These are phyloP conservation scores for Aechmea fasciata DNA, from an alignment of 176 grass and related monocot species.

Conservation along the genomic window DNA sequence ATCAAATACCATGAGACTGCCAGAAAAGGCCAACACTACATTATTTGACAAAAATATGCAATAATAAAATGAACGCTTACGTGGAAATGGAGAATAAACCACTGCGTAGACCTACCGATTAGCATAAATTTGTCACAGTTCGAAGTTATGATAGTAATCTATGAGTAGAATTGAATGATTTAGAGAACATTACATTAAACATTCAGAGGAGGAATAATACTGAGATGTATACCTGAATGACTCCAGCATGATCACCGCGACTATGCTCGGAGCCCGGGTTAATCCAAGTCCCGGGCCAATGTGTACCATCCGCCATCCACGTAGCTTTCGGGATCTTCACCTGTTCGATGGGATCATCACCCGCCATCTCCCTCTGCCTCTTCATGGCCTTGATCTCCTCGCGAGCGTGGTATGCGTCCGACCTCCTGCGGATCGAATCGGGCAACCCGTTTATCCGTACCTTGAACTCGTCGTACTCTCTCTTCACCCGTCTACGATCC, in stretches of 20 bases:
- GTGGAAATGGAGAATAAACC: no score
- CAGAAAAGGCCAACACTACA: no score
- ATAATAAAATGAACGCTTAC: no score
- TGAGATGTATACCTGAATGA: conserved; percentile 68
- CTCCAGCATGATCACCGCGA: conserved; percentile 89
- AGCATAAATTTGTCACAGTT: no score
- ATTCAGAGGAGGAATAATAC: background rate
- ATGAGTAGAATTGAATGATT: no score
- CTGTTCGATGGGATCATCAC: conserved; percentile 52
- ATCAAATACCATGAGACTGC: no score
- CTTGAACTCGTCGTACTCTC: conserved; percentile 98
- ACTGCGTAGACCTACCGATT: no score
- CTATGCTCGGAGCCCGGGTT: conserved; percentile 58
- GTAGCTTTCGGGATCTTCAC: conserved; percentile 91
- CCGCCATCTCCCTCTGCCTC: conserved; percentile 52
- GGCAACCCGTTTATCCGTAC: conserved; percentile 70
- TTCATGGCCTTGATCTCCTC: conserved; percentile 98
- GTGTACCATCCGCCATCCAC: conserved; percentile 96
- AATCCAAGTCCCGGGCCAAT: conserved; percentile 97
- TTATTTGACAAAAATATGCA: no score
- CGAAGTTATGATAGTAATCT: background rate
- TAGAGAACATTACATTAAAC: no score
- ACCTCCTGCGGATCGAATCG: conserved; percentile 75
- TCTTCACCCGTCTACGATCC: conserved; percentile 84
- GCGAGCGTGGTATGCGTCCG: conserved; percentile 86